Evolutionary conservation across 495 filamentous ascomycete genomes (phyloP).

Genomic region (Cudoniella acicularis): DNA sequence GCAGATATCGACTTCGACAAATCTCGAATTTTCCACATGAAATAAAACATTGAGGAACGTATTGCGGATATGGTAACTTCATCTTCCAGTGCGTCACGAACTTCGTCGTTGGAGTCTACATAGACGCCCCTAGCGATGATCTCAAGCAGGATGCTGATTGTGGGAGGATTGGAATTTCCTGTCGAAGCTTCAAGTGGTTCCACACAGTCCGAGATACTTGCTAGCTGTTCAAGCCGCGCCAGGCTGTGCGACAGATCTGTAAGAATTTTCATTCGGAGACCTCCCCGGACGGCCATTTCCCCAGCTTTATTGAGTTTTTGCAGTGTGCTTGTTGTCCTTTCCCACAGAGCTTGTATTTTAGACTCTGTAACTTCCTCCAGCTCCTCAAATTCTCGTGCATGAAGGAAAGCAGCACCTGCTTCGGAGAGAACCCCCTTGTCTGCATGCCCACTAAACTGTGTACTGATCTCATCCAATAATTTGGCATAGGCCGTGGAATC

Average conservation of each 20-base stretch:
- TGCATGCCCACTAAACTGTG: conserved; percentile 87
- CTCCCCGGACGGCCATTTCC: conserved; percentile 55
- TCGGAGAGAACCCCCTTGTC: conserved; percentile 82
- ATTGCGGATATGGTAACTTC: conserved; percentile 70
- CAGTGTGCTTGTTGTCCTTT: conserved; percentile 70
- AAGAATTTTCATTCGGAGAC: conserved; percentile 56
- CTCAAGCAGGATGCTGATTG: conserved; percentile 66
- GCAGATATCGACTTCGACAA: conserved; percentile 38
- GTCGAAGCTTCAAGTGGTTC: conserved; percentile 57
- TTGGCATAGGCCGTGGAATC: conserved; percentile 76
- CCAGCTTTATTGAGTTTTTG: conserved; percentile 61
- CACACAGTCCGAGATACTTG: conserved; percentile 73
- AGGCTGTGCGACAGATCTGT: conserved; percentile 73
- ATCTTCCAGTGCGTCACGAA: conserved; percentile 62
- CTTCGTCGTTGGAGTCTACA: conserved; percentile 58
- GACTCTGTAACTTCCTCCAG: conserved; percentile 77
- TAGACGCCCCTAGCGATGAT: conserved; percentile 63
- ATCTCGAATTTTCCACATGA: conserved; percentile 83
- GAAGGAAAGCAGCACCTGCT: conserved; percentile 75
- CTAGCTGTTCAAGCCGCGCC: conserved; percentile 77
- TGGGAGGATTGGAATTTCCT: conserved; percentile 22
- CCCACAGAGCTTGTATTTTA: conserved; percentile 81
- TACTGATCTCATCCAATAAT: conserved; percentile 86
- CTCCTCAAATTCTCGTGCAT: conserved; percentile 81
- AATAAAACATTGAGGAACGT: conserved; percentile 75